Evolutionary conservation across 176 grass and related monocot species (phyloP), one percentile per base, ranked within the genome.

Genomic region (Zizania latifolia): DNA sequence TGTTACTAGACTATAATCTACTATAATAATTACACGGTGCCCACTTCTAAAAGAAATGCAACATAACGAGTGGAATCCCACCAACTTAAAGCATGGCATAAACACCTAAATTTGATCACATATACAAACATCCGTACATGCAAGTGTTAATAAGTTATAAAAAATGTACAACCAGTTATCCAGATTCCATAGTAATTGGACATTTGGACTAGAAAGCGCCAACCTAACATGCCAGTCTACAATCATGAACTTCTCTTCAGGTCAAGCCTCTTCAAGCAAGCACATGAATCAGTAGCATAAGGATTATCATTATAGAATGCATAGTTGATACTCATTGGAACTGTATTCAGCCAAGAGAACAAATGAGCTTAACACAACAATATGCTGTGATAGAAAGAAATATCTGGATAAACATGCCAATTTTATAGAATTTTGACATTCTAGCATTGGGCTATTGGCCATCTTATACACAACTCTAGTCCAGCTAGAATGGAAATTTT

Each of bases 91-190:
- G 27, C 26, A 61, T 54, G 3, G 54, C 55, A 66, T 37, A 63
- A 53, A 44, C 57, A 78, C 19, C 26, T 28, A 23, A 11, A 54
- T 68, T 68, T 74, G 44, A 78, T 73, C 64, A 51, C 40, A 79
- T 56, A 0, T 31, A 6, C 35, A 2, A 68, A 19, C 31, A 62
- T 50, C 46, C n/a, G 46, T 10, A 21, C 15, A 51, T 33, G 3
- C 59, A 58, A 40, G 13, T 33, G 15, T 62, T 62, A 5, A 14
- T 50, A 29, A 69, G 15, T 21, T 55, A 62, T 40, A 38, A 23
- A 72, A 38, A 82, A 21, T 13, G 2, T 45, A 81, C 23, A 14
- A 2, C 4, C 8, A 32, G 30, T 71, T 58, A 30, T 64, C 16
- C 62, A 16, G 44, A 76, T 54, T 9, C 10, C 17, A 56, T 56